phyloP scores from a whole-genome alignment of 805 yeast genomes.

The Wickerhamiella nectarea region DNA sequence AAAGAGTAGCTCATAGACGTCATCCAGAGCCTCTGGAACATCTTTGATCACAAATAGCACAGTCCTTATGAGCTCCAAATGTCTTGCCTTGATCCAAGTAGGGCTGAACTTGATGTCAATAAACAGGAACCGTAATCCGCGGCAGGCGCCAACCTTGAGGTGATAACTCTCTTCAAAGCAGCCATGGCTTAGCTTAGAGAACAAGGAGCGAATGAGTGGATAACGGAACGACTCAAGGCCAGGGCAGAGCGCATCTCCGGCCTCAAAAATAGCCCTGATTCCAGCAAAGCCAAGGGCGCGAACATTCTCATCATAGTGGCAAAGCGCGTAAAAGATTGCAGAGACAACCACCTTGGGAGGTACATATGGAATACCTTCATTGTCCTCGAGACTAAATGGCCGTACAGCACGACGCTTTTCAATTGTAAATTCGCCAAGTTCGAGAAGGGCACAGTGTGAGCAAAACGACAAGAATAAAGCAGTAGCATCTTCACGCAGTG shows the following conservation, averaged over 20 bases:
- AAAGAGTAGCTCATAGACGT: slow-evolving; percentile 56
- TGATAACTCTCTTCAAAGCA: slow-evolving; percentile 85
- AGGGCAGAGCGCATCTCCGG: slow-evolving; percentile 49
- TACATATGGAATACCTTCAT: slow-evolving; percentile 61
- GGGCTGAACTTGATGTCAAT: slow-evolving; percentile 54
- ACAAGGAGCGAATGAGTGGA: slow-evolving; percentile 61
- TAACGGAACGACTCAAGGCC: slow-evolving; percentile 51
- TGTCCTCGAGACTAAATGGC: slow-evolving; percentile 59
- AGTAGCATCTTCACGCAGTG: slow-evolving; percentile 54
- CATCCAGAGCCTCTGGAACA: slow-evolving; percentile 55
- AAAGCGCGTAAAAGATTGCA: slow-evolving; percentile 66
- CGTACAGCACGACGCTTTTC: slow-evolving; percentile 53
- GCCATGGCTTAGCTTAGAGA: slow-evolving; percentile 73
- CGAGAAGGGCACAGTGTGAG: slow-evolving; percentile 65
- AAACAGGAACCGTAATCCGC: slow-evolving; percentile 65
- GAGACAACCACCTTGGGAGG: slow-evolving; percentile 57
- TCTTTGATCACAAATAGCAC: slow-evolving; percentile 83
- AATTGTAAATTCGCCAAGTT: slow-evolving; percentile 57
- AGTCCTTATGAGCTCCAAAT: slow-evolving; percentile 73
- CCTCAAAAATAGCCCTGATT: slow-evolving; percentile 44
- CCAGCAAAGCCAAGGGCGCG: slow-evolving; percentile 58
- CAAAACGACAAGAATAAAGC: slow-evolving; percentile 50
- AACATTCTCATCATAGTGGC: slow-evolving; percentile 60
- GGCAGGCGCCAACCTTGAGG: slow-evolving; percentile 74
- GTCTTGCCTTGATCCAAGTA: slow-evolving; percentile 61